Percentiles rank a stretch among this genome's conserved stretches.
phyloP scores from a whole-genome alignment of 225 moss, liverwort and hornwort genomes.

The Bryoerythrophyllum caledonicum region DNA sequence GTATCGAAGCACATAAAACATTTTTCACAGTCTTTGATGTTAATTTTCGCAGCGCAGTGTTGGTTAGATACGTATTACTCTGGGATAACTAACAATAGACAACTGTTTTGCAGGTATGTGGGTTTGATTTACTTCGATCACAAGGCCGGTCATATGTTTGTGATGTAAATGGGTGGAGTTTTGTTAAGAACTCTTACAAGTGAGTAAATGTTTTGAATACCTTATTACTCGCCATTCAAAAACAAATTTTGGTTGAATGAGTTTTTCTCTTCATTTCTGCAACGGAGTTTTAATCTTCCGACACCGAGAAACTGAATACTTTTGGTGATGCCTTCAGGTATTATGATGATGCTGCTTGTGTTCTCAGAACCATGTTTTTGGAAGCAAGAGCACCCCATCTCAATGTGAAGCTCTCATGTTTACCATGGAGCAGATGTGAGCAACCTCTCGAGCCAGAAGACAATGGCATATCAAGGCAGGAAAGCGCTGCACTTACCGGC shows the following conservation, averaged over 20 bases:
- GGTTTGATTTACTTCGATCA: constrained; percentile 96
- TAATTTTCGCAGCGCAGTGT: neutral
- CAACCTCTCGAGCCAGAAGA: constrained; percentile 58
- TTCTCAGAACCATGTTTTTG: constrained; percentile 94
- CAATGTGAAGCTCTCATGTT: constrained; percentile 74
- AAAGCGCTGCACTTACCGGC: constrained; percentile 65
- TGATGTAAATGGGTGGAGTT: constrained; percentile 99
- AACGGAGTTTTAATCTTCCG: neutral
- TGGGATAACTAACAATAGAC: constrained; percentile 11
- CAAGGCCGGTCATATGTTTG: constrained; percentile 99
- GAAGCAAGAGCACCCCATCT: constrained; percentile 89
- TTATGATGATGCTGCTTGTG: constrained; percentile 98
- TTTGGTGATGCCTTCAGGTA: constrained; percentile 60
- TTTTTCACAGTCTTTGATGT: constrained; percentile 1
- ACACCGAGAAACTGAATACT: constrained; percentile 8
- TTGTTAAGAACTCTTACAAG: constrained; percentile 99
- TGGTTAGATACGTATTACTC: constrained; percentile 9
- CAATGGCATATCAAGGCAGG: constrained; percentile 63
- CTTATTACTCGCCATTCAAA: constrained; percentile 2
- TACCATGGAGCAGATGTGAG: constrained; percentile 75
- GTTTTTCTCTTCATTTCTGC: neutral
- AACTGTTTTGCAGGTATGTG: constrained; percentile 74
- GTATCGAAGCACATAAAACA: neutral
- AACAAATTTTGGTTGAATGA: neutral
- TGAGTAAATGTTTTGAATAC: constrained; percentile 32